Evolutionary conservation across 2,329 filamentous ascomycete genomes (phyloP), one percentile per base, ranked within the genome.

Genomic region (Talaromyces amestolkiae): DNA sequence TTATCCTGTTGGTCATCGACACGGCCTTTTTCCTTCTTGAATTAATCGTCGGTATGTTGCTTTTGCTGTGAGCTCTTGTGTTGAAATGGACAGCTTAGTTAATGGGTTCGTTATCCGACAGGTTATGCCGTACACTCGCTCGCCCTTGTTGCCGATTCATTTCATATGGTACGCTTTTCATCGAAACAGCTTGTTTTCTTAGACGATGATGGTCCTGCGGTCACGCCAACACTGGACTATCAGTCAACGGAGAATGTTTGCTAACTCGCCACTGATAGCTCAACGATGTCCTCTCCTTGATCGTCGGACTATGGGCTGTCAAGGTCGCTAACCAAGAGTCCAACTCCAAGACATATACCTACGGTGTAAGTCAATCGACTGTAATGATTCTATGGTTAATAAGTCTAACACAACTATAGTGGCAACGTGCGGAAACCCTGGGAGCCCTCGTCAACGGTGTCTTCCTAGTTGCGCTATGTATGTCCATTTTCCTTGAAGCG

Each of bases 371-470:
- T 83, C 27, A 33, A 31, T 53, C 61, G 31, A 53, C 2, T 3
- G 27, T 35, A 31, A 31, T 4, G 27, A 31, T 31, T 31, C 5
- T 31, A 31, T 7, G 27, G 27, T 31, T 4, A 31, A 31, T 31
- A 31, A 31, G 6, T 31, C 49, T 37, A 22, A 60, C 22, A 45
- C n/a, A 10, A 17, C 17, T 22, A n/a, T 72, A 94, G 91, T 99
- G 93, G 91, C 90, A 98, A 83, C 92, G 95, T 71, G 95, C 95
- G 41, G 95, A 99, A 83, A 98, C 96, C 11, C 85, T 99, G 6
- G 95, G 95, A 74, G 95, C 95, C 58, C 89, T 98, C 72, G 92
- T 98, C 80, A 99, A 99, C 74, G 95, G 95, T 70, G 94, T 98
- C 54, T 99, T 99, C 82, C 85, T 99, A 53, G 95, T 99, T 74